These are phyloP conservation scores for Anacardium occidentale DNA, from an alignment of 345 rosid species.

Conservation along the genomic window DNA sequence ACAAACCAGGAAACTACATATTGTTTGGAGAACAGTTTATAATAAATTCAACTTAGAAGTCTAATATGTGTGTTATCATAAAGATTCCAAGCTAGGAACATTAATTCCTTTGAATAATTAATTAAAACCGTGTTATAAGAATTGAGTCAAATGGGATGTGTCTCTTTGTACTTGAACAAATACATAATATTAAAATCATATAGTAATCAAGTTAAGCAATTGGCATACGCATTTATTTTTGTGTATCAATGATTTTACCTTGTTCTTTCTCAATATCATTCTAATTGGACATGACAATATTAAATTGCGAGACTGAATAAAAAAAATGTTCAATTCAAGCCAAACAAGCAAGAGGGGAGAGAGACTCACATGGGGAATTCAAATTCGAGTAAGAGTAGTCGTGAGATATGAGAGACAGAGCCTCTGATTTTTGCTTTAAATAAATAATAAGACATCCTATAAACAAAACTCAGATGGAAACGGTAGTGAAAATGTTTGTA, in stretches of 20 bases:
- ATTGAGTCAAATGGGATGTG: conserved; percentile 28
- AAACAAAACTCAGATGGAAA: conserved; percentile 36
- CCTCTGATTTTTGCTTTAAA: conserved; percentile 17
- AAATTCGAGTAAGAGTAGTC: conserved; percentile 10
- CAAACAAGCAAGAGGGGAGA: conserved; percentile 9
- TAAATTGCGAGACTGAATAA: not conserved
- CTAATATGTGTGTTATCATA: too few relatives aligned
- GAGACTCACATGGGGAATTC: conserved; percentile 35
- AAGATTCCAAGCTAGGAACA: conserved; percentile 43
- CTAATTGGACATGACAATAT: conserved; percentile 10
- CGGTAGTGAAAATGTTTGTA: conserved; percentile 41
- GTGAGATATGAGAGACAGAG: conserved; percentile 1
- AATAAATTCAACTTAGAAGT: too few relatives aligned
- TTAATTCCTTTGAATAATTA: conserved; percentile 29
- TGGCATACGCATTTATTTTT: conserved; percentile 13
- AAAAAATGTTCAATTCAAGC: conserved; percentile 10
- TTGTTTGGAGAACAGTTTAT: not conserved
- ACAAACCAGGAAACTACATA: conserved; percentile 39
- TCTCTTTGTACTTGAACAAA: conserved; percentile 32
- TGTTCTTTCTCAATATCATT: conserved; percentile 11
- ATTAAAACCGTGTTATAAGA: not conserved
- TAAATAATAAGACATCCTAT: conserved; percentile 24
- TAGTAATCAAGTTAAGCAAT: not conserved
- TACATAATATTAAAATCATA: not conserved
- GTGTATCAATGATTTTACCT: conserved; percentile 17